Evolutionary conservation across 2,329 filamentous ascomycete genomes (phyloP), one percentile per base, ranked within the genome.

Genomic region (Diaporthe batatas): DNA sequence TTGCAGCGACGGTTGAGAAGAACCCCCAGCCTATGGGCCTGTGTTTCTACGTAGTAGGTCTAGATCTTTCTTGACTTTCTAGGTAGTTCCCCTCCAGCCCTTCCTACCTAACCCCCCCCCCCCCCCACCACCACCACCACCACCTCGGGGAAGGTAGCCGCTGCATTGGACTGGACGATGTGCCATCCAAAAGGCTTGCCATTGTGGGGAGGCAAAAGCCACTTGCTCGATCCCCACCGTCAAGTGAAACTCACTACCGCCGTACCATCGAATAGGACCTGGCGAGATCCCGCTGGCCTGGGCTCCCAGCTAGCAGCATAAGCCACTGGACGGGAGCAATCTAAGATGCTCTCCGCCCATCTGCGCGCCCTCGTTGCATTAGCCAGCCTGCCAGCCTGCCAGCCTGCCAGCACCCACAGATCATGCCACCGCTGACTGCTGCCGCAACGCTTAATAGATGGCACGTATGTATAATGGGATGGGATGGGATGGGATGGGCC

Each of bases 211-310:
- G 14, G 44, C 8, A 49, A 51, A 11, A 34, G 29, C 39, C 62
- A 67, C 29, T 25, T 53, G 62, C 44, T 53, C 18, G 47, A 51
- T 67, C 47, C 59, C 59, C 47, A 29, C 62, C 47, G 62, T 67
- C 62, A 67, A 21, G 62, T 67, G 62, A 67, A 67, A 67, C 62
- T 53, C 21, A 53, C 62, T 67, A 67, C 62, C 62, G 62, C 62
- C 62, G 62, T 67, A 53, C 62, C 62, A 53, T 67, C 62, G 62
- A 67, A 67, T 39, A 67, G 32, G 12, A 53, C 32, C 47, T 65
- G 47, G 25, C 36, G n/a, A 36, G 62, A 51, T 65, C 44, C 44
- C 39, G 21, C 62, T 65, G 62, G 62, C 62, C 32, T 51, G 44
- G 59, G 42, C 59, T 5, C 7, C 21, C 21, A 49, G 32, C 62